Conservation (phyloP, 352 stramenopile genomes). For the Phytophthora melonis region DNA sequence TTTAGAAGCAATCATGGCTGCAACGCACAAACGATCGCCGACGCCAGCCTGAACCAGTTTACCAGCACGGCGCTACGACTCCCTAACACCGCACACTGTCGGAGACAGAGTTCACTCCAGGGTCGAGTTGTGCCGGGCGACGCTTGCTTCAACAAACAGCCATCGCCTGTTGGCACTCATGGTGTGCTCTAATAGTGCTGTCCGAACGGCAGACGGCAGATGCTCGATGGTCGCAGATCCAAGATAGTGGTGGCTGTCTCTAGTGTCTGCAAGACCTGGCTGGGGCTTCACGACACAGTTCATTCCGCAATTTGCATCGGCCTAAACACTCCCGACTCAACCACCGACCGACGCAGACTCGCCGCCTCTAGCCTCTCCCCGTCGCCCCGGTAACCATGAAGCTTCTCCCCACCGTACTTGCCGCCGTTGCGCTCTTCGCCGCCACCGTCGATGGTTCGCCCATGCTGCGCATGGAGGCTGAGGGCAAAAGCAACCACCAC, state of each 20-base stretch:
- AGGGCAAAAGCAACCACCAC: not conserved
- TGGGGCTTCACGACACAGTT: not conserved
- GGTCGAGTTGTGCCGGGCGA: not conserved
- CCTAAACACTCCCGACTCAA: not conserved
- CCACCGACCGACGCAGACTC: not conserved
- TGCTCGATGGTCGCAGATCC: not conserved
- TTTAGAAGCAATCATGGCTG: not conserved
- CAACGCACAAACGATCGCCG: not conserved
- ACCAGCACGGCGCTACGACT: not conserved
- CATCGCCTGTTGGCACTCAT: not conserved
- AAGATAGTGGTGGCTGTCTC: not conserved
- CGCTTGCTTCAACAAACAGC: not conserved
- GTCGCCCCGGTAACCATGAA: constrained; percentile 10
- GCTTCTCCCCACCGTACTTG: constrained; percentile 15
- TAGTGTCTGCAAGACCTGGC: not conserved
- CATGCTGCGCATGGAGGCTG: constrained; percentile 14
- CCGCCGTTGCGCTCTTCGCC: constrained; percentile 1
- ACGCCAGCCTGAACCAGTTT: not conserved
- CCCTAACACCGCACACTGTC: not conserved
- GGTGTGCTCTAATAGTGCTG: not conserved
- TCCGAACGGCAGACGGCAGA: not conserved
- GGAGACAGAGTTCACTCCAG: not conserved
- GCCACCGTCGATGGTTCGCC: constrained; percentile 4
- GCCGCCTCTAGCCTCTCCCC: too few species aligned
- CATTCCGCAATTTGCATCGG: not conserved